Conservation (phyloP, 176 grass and related monocot genomes). For the Musa acuminata region DNA sequence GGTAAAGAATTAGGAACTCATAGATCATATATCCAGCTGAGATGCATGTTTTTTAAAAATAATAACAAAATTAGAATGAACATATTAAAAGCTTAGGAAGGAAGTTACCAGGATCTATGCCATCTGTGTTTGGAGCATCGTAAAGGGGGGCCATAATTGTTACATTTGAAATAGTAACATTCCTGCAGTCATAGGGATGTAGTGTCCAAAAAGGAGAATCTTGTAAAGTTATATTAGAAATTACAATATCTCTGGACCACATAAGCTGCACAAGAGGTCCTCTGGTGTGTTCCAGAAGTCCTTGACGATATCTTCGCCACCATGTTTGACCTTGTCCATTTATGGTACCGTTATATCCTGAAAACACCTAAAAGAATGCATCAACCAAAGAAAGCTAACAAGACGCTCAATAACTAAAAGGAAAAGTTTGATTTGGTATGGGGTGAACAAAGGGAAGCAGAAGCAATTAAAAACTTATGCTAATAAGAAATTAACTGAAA, state of each 20-base stretch:
- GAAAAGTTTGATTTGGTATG: no score
- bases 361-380: constrained; percentile 5
- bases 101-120: constrained; percentile 72
- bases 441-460: no score
- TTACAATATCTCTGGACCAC: constrained; percentile 58
- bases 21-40: neutral
- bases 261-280: constrained; percentile 87
- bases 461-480: no score
- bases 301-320: constrained; percentile 65
- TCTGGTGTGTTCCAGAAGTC: constrained; percentile 61
- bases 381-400: neutral
- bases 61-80: neutral
- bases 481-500: no score
- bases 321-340: constrained; percentile 72
- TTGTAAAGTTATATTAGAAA: constrained; percentile 68
- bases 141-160: constrained; percentile 67
- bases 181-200: constrained; percentile 78
- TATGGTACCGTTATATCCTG: constrained; percentile 91
- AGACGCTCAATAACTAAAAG: neutral
- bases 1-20: neutral
- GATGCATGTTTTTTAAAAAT: neutral
- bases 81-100: constrained; percentile 7
- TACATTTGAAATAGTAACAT: constrained; percentile 61
- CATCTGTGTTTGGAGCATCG: constrained; percentile 89
- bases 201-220: constrained; percentile 95